phyloP scores from a whole-genome alignment of 768 basidiomycete species.

The Exidia glandulosa region DNA sequence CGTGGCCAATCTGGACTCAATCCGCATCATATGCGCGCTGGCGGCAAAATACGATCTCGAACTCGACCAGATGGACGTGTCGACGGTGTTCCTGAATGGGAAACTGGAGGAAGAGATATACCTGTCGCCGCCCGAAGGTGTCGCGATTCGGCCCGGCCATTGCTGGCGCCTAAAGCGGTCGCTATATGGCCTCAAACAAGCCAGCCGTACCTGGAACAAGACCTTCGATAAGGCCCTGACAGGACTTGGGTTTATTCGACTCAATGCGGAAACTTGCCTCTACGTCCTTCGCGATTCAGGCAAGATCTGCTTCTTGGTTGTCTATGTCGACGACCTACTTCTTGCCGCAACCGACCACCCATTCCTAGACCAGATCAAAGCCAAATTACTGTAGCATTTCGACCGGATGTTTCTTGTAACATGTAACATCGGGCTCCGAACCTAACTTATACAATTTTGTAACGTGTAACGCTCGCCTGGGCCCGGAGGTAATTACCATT shows the following conservation, averaged over 20 bases:
- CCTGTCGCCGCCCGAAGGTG: constrained; percentile 4
- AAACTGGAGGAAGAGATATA: constrained; percentile 13
- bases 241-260: constrained; percentile 8
- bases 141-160: background rate
- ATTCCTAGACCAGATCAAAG: constrained; percentile 3
- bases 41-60: constrained; percentile 9
- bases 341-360: constrained; percentile 1
- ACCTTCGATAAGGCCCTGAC: constrained; percentile 2
- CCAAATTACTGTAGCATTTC: too few species aligned
- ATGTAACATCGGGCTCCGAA: too few species aligned
- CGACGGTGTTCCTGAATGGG: constrained; percentile 10
- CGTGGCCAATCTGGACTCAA: background rate
- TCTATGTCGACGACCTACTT: constrained; percentile 14
- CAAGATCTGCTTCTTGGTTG: constrained; percentile 7
- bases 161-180: background rate
- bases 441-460: too few species aligned
- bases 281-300: constrained; percentile 9
- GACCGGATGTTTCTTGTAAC: too few species aligned
- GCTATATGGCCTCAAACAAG: constrained; percentile 11
- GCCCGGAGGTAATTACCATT: too few species aligned
- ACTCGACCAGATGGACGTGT: constrained; percentile 10
- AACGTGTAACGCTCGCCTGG: too few species aligned
- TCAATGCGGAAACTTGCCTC: constrained; percentile 1
- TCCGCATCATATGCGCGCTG: constrained; percentile 2
- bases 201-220: constrained; percentile 6